phyloP scores from a whole-genome alignment of 768 basidiomycete species.

The Filobasidium floriforme region DNA sequence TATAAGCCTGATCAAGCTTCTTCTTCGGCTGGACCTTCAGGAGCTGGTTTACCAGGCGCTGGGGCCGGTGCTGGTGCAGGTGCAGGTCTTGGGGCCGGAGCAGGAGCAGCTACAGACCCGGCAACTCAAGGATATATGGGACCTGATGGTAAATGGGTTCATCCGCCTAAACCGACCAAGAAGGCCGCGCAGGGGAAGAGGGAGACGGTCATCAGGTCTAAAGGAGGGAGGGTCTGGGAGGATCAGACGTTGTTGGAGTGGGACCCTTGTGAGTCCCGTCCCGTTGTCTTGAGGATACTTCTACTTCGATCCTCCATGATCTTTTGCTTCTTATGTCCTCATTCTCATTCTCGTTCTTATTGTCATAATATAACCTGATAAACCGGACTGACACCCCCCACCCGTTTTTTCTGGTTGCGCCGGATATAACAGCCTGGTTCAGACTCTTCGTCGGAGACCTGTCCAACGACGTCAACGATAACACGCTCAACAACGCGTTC shows the following conservation, averaged over 20 bases:
- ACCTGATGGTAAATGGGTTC: constrained; percentile 13
- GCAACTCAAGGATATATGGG: constrained; percentile 9
- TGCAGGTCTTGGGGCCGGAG: background rate
- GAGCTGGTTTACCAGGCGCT: background rate
- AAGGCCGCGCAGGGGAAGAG: constrained; percentile 52
- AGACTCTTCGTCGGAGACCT: constrained; percentile 94
- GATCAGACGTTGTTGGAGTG: constrained; percentile 94
- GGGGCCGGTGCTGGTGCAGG: no score
- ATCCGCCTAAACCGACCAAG: constrained; percentile 6
- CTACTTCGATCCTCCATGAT: no score
- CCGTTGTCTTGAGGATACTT: no score
- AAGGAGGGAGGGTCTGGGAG: constrained; percentile 95
- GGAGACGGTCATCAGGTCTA: constrained; percentile 87
- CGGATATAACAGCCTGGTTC: constrained; percentile 95
- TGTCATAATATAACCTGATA: no score
- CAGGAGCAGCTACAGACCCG: background rate
- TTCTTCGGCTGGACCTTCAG: background rate
- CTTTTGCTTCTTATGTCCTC: no score
- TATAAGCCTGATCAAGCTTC: constrained; percentile 8
- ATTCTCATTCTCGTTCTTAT: no score
- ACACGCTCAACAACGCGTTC: constrained; percentile 86
- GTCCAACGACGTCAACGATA: constrained; percentile 95
- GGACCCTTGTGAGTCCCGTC: constrained; percentile 86
- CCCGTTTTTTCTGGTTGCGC: no score
- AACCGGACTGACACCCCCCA: no score